phyloP scores from a whole-genome alignment of 208 protist genomes.

The Trypanosoma rangeli region DNA sequence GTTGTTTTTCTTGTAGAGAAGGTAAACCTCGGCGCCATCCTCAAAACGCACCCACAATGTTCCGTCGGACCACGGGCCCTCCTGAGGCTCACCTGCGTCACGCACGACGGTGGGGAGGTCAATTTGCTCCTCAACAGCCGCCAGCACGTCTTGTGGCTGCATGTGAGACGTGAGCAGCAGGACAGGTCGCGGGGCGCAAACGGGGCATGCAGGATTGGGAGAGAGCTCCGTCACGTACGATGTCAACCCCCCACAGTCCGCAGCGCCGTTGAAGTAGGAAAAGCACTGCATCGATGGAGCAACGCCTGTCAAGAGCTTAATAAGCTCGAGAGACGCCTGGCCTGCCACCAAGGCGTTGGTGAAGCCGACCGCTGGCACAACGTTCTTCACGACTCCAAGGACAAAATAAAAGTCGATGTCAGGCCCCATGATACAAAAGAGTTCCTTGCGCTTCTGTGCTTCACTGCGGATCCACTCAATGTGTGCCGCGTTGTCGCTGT shows the following conservation, averaged over 20 bases:
- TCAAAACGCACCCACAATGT: slow-evolving; percentile 22
- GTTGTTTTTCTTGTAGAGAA: slow-evolving; percentile 30
- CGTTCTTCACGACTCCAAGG: slow-evolving; percentile 97
- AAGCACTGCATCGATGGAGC: slow-evolving; percentile 89
- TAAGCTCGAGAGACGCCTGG: slow-evolving; percentile 89
- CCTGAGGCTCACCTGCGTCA: background rate
- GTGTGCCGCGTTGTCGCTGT: slow-evolving; percentile 91
- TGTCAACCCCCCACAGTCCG: slow-evolving; percentile 30
- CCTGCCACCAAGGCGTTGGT: slow-evolving; percentile 97
- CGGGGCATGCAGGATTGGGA: slow-evolving; percentile 39
- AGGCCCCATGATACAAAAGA: slow-evolving; percentile 90
- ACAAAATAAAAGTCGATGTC: slow-evolving; percentile 89
- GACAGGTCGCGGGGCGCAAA: slow-evolving; percentile 60
- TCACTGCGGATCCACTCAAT: slow-evolving; percentile 84
- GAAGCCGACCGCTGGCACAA: slow-evolving; percentile 98
- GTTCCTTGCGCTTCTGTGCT: slow-evolving; percentile 82
- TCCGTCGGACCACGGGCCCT: slow-evolving; percentile 8
- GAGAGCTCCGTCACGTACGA: slow-evolving; percentile 35
- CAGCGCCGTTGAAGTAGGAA: slow-evolving; percentile 91
- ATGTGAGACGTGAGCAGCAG: slow-evolving; percentile 28
- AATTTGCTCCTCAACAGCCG: slow-evolving; percentile 25
- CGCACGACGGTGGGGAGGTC: slow-evolving; percentile 10
- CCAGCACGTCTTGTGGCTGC: slow-evolving; percentile 23
- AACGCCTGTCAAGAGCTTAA: slow-evolving; percentile 92
- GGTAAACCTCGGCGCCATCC: slow-evolving; percentile 25